phyloP scores from a whole-genome alignment of 441 rosid species.

The Syzygium syzygioides region DNA sequence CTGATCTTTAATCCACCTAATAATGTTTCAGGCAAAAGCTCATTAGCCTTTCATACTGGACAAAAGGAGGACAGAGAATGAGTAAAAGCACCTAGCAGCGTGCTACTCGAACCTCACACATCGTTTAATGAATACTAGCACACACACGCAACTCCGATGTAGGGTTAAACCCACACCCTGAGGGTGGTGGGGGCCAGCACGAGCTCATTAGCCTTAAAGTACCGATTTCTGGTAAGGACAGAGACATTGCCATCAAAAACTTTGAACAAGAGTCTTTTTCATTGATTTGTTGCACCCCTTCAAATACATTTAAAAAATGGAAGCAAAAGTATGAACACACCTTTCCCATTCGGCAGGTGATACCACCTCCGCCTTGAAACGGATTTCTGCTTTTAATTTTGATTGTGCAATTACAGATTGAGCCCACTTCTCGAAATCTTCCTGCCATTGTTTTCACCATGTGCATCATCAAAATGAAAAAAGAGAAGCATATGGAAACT shows the following conservation, averaged over 20 bases:
- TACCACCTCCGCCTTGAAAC: slow-evolving; percentile 63
- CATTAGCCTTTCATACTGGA: not conserved
- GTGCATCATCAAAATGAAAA: not conserved
- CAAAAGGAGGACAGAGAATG: not conserved
- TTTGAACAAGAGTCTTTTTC: not conserved
- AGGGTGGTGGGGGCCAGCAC: not conserved
- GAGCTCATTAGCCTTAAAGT: not conserved
- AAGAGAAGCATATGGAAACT: not conserved
- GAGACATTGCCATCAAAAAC: not conserved
- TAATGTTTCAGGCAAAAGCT: not conserved
- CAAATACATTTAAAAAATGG: slow-evolving; percentile 3
- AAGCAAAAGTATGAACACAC: slow-evolving; percentile 19
- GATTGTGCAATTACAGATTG: slow-evolving; percentile 76
- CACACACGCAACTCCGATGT: not conserved
- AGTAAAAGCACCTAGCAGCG: not conserved
- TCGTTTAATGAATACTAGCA: not conserved
- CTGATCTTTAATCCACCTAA: slow-evolving; percentile 91
- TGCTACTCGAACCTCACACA: not conserved
- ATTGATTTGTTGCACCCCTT: not conserved
- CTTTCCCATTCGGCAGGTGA: slow-evolving; percentile 94
- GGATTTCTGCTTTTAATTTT: slow-evolving; percentile 81
- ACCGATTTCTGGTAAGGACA: not conserved
- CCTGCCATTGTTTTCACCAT: slow-evolving; percentile 31
- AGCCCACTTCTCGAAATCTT: slow-evolving; percentile 77
- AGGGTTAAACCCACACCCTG: not conserved